These are phyloP conservation scores for Tricholoma saponaceum DNA, from an alignment of 768 basidiomycete species.

Conservation along the genomic window DNA sequence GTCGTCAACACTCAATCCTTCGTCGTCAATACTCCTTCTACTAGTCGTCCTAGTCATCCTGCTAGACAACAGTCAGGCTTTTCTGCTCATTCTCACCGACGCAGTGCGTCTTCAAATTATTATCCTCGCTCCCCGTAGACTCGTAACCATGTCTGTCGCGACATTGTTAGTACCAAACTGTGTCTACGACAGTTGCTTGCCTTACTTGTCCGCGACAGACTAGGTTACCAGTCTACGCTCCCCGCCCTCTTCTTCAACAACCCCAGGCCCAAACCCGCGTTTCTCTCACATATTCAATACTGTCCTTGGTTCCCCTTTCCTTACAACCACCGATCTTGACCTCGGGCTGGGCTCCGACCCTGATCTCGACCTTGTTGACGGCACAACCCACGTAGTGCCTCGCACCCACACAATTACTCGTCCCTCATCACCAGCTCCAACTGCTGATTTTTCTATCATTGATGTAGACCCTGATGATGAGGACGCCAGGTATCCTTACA, in stretches of 20 bases:
- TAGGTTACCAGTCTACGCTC: no score
- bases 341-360: conserved; percentile 10
- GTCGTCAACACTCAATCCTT: neutral
- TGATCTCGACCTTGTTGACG: conserved; percentile 29
- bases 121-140: conserved; percentile 5
- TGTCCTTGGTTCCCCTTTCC: conserved; percentile 41
- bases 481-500: conserved; percentile 20
- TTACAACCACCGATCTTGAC: conserved; percentile 32
- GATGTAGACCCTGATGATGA: conserved; percentile 35
- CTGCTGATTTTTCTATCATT: conserved; percentile 40
- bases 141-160: no score
- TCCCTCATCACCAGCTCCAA: conserved; percentile 43
- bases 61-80: neutral
- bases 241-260: conserved; percentile 3
- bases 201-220: no score
- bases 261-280: conserved; percentile 7
- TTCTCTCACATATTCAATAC: conserved; percentile 36
- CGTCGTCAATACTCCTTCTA: neutral
- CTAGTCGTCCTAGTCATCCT: neutral
- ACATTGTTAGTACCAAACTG: no score
- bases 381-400: conserved; percentile 23
- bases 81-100: neutral
- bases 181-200: no score
- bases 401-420: conserved; percentile 30
- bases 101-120: neutral